These are phyloP conservation scores for Saccharomycodes ludwigii DNA, from an alignment of 805 yeast species.

Conservation along the genomic window DNA sequence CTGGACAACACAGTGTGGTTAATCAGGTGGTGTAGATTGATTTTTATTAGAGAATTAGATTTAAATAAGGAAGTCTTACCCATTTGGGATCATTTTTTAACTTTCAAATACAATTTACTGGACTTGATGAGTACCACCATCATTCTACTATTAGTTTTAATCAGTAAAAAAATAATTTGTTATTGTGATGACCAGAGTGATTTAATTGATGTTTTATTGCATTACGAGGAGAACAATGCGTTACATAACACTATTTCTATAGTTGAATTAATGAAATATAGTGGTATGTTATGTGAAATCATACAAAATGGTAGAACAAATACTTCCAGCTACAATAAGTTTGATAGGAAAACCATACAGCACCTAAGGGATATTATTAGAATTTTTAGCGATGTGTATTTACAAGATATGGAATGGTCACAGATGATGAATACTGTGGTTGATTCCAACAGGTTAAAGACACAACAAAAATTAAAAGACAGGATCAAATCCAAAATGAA, in stretches of 20 bases:
- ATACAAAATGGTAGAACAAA: background rate
- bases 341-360: background rate
- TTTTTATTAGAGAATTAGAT: constrained; percentile 20
- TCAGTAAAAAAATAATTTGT: constrained; percentile 11
- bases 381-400: too few species aligned
- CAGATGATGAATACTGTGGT: background rate
- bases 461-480: background rate
- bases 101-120: constrained; percentile 13
- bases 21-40: constrained; percentile 22
- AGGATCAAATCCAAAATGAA: too few species aligned
- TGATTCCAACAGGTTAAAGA: background rate
- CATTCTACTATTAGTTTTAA: constrained; percentile 14
- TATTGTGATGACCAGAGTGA: constrained; percentile 17
- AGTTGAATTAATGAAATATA: constrained; percentile 15
- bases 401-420: background rate
- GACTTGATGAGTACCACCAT: constrained; percentile 14
- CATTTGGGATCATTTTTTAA: constrained; percentile 22
- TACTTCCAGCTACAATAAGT: background rate
- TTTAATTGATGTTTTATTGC: constrained; percentile 17
- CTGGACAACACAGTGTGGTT: constrained; percentile 19
- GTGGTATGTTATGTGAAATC: constrained; percentile 13
- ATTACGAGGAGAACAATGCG: constrained; percentile 9
- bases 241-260: background rate
- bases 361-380: too few species aligned
- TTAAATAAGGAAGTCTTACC: constrained; percentile 10